Percentiles rank a stretch among this genome's conserved stretches.
These are phyloP conservation scores for Fallopia convolvulus DNA, from an alignment of 148 eudicot species.

Conservation along the genomic window DNA sequence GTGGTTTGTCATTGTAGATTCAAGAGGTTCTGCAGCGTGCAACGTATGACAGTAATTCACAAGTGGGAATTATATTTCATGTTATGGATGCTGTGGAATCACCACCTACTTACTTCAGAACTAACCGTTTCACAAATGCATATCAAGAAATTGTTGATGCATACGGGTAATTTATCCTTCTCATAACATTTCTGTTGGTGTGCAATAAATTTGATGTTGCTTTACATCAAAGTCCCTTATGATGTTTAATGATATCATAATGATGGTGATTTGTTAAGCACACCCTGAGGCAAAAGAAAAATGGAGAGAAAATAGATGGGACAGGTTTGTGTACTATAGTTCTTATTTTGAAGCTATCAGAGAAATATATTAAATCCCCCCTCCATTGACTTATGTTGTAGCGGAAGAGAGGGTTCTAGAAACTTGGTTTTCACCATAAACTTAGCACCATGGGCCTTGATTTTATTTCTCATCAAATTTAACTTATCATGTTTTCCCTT, in stretches of 20 bases:
- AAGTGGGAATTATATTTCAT: slow-evolving; percentile 95
- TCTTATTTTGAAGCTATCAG: neutral
- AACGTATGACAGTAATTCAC: slow-evolving; percentile 90
- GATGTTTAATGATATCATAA: neutral
- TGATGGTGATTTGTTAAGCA: neutral
- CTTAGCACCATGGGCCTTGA: neutral
- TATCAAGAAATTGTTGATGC: slow-evolving; percentile 99
- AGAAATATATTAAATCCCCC: neutral
- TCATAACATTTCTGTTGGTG: neutral
- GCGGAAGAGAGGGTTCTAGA: neutral
- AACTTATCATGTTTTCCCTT: neutral
- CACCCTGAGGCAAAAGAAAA: neutral
- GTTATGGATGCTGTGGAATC: slow-evolving; percentile 74
- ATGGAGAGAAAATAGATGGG: neutral
- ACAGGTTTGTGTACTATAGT: neutral
- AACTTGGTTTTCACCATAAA: neutral
- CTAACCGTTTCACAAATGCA: slow-evolving; percentile 79
- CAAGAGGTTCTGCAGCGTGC: slow-evolving; percentile 93
- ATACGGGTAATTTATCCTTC: slow-evolving; percentile 54
- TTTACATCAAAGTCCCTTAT: neutral
- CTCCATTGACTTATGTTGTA: neutral
- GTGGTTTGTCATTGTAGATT: slow-evolving; percentile 39
- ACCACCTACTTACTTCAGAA: slow-evolving; percentile 96
- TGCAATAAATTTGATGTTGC: neutral
- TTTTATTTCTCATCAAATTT: neutral